Evolutionary conservation across 257 asterid species (phyloP).

Genomic region (Plectranthus barbatus): DNA sequence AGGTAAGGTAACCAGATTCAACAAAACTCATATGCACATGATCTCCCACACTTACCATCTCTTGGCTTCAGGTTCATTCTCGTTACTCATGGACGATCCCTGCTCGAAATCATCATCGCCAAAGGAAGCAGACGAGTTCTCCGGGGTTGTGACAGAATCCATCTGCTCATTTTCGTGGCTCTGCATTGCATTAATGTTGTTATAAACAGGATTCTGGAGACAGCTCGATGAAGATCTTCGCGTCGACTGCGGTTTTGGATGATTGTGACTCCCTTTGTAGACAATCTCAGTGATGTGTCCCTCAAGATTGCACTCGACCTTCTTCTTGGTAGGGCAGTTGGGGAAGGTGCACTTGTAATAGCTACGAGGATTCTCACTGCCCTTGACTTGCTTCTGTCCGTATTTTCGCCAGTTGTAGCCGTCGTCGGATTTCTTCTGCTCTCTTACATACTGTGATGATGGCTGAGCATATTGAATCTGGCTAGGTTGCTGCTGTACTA

Average conservation of each 20-base stretch:
- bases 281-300: slow-evolving; percentile 86
- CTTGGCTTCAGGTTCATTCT: slow-evolving; percentile 67
- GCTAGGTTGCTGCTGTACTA: slow-evolving; percentile 6
- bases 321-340: slow-evolving; percentile 79
- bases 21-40: too few relatives aligned
- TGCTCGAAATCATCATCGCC: slow-evolving; percentile 82
- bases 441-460: slow-evolving; percentile 40
- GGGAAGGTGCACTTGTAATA: slow-evolving; percentile 80
- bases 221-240: slow-evolving; percentile 42
- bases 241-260: slow-evolving; percentile 79
- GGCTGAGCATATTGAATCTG: slow-evolving; percentile 32
- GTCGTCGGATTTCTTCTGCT: slow-evolving; percentile 67
- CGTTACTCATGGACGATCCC: slow-evolving; percentile 67
- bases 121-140: slow-evolving; percentile 70
- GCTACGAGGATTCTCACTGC: slow-evolving; percentile 85
- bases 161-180: slow-evolving; percentile 36
- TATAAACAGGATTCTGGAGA: slow-evolving; percentile 24
- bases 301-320: slow-evolving; percentile 63
- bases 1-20: too few relatives aligned
- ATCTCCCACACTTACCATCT: slow-evolving; percentile 49
- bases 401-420: slow-evolving; percentile 95
- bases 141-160: slow-evolving; percentile 33
- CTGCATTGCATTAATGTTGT: slow-evolving; percentile 16
- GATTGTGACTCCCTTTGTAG: slow-evolving; percentile 82
- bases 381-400: slow-evolving; percentile 78